Evolutionary conservation across 345 rosid genomes (phyloP).

Genomic region (Pistacia integerrima): DNA sequence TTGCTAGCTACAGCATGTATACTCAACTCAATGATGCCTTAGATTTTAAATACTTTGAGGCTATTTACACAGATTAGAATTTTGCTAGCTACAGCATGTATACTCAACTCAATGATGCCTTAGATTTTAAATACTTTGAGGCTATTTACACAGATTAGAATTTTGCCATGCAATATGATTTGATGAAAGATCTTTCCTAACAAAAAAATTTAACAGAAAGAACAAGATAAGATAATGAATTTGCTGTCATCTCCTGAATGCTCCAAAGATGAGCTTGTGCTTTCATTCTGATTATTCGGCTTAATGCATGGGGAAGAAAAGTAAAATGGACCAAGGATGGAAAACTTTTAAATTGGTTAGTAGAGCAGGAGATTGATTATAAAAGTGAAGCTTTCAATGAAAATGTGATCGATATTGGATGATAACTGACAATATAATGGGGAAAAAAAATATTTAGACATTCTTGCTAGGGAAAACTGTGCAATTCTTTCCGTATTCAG

Average conservation of each 20-base stretch:
- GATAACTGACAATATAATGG: not conserved
- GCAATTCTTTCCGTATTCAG: not conserved
- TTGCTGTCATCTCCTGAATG: not conserved
- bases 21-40: not conserved
- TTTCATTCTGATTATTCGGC: not conserved
- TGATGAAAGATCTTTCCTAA: not conserved
- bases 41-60: not conserved
- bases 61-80: not conserved
- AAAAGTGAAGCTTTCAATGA: not conserved
- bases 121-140: not conserved
- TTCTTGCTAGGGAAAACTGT: not conserved
- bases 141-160: not conserved
- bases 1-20: not conserved
- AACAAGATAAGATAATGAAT: not conserved
- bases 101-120: not conserved
- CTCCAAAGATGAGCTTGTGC: not conserved
- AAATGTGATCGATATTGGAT: not conserved
- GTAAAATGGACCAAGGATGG: not conserved
- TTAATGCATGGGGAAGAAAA: not conserved
- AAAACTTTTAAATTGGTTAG: not conserved
- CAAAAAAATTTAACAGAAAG: not conserved
- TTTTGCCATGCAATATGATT: not conserved
- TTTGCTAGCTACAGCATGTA: not conserved
- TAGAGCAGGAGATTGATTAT: not conserved
- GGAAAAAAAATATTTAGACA: not conserved